These are phyloP conservation scores for Magnolia kwangsiensis DNA, from an alignment of 164 flowering plant species.

Conservation along the genomic window DNA sequence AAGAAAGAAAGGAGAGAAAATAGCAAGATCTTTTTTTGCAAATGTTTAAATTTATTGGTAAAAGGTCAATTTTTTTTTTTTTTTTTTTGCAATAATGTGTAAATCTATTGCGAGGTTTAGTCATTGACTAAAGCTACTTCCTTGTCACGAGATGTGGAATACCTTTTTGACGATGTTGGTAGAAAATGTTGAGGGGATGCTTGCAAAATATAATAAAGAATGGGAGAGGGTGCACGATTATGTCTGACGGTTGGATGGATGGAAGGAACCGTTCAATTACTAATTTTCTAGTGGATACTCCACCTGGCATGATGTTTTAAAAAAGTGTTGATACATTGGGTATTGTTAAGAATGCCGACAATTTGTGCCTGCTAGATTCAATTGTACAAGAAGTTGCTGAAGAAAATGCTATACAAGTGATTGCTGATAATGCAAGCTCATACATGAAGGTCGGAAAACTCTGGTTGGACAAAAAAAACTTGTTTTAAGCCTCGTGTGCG, in stretches of 20 bases:
- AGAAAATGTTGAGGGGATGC: background rate
- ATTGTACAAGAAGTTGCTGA: background rate
- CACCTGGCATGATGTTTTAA: background rate
- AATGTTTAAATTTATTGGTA: no score
- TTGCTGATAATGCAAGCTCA: no score
- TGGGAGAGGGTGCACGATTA: background rate
- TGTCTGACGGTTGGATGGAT: background rate
- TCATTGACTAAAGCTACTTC: background rate
- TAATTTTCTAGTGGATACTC: background rate
- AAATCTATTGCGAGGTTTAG: background rate
- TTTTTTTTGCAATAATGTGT: background rate
- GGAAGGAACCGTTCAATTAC: background rate
- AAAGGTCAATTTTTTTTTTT: no score
- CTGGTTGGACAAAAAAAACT: no score
- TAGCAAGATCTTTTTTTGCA: background rate
- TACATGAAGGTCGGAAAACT: no score
- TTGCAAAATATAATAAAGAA: background rate
- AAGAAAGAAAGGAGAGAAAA: background rate
- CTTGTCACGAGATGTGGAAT: background rate
- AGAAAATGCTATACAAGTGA: background rate
- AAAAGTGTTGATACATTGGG: background rate
- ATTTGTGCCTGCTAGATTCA: background rate
- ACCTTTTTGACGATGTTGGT: background rate
- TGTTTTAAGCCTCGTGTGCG: no score
- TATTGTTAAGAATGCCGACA: background rate